phyloP scores from a whole-genome alignment of 306 rosid genomes.

The Pyrus pyrifolia region DNA sequence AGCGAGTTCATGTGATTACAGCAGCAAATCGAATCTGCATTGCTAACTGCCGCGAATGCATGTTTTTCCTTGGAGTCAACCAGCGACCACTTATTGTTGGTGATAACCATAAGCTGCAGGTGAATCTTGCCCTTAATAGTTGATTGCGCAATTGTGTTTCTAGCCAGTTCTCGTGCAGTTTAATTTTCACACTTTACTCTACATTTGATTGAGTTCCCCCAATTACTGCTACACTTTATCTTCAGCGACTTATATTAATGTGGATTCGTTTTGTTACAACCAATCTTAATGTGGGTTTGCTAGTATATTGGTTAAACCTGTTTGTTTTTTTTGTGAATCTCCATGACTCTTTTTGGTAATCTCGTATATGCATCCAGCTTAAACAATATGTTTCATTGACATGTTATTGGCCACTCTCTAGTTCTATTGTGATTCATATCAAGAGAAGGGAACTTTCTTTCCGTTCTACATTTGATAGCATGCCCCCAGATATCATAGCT shows the following conservation, averaged over 20 bases:
- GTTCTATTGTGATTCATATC: neutral
- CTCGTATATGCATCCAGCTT: neutral
- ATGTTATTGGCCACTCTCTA: neutral
- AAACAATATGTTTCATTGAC: neutral
- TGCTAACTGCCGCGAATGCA: constrained; percentile 96
- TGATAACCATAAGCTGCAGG: constrained; percentile 97
- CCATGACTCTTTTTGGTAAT: neutral
- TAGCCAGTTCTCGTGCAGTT: neutral
- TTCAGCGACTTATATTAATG: neutral
- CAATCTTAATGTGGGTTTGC: neutral
- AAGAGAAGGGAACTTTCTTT: neutral
- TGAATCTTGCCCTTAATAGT: constrained; percentile 21
- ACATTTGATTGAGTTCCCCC: neutral
- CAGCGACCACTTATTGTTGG: constrained; percentile 89
- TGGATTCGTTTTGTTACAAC: neutral
- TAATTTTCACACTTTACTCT: neutral
- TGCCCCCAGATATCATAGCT: neutral
- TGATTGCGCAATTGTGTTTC: constrained; percentile 14
- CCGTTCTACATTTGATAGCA: neutral
- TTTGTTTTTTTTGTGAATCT: neutral
- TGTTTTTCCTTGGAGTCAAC: constrained; percentile 86
- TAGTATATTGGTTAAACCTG: neutral
- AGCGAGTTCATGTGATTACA: constrained; percentile 92
- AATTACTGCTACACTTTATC: neutral
- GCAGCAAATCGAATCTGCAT: constrained; percentile 86